Evolutionary conservation across 2,329 filamentous ascomycete species (phyloP).

Genomic region (Calonectria pteridis): DNA sequence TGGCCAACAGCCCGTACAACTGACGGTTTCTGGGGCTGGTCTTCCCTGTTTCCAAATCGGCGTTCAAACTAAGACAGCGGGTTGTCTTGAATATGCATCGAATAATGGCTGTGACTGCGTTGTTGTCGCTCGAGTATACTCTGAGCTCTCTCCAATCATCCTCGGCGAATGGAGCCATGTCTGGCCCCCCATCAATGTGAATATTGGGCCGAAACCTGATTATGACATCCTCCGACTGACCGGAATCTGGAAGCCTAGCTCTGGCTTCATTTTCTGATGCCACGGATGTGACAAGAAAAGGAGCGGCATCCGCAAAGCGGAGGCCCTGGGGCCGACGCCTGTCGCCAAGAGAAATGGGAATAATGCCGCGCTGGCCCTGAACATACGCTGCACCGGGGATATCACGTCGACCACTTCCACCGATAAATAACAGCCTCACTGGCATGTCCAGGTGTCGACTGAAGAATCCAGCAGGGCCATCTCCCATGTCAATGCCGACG

Average conservation of each 20-base stretch:
- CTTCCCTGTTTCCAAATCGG: neutral
- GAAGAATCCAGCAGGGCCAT: neutral
- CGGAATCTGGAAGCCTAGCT: neutral
- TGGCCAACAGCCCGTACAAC: slow-evolving; percentile 2
- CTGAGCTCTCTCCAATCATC: neutral
- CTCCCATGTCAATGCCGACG: slow-evolving; percentile 1
- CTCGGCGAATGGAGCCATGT: slow-evolving; percentile 1
- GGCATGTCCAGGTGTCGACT: neutral
- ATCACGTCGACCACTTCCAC: slow-evolving; percentile 5
- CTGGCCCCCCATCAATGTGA: slow-evolving; percentile 5
- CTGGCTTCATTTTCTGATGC: neutral
- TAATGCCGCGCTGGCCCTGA: neutral
- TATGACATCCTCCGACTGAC: neutral
- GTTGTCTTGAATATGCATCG: slow-evolving; percentile 7
- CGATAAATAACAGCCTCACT: slow-evolving; percentile 6
- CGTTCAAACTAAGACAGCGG: slow-evolving; percentile 7
- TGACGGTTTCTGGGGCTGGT: neutral
- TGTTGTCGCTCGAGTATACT: neutral
- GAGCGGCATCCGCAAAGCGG: slow-evolving; percentile 6
- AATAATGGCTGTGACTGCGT: neutral
- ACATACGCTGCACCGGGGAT: neutral
- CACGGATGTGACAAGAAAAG: slow-evolving; percentile 8
- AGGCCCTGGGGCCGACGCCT: neutral
- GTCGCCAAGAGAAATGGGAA: neutral
- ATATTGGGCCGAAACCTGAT: slow-evolving; percentile 5